Base-by-base conservation (phyloP, 495 filamentous ascomycete species). In the Peziza echinospora region DNA sequence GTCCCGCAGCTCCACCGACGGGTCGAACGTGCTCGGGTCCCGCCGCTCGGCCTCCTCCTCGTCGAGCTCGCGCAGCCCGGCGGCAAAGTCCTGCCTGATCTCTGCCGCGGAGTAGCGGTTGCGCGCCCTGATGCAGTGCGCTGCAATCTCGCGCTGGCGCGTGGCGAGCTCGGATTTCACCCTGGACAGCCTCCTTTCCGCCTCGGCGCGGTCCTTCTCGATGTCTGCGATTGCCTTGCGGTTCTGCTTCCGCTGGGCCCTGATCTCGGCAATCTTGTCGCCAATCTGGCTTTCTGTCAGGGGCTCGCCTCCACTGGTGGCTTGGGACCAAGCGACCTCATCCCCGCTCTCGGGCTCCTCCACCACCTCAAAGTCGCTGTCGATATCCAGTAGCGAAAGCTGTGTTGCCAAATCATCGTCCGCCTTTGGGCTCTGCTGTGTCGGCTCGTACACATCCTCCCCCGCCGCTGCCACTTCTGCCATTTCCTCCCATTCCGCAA, bases 41-140 rank as follows among this genome's bases (percentile, higher is more conserved):
- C 63, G 59, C 49, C 65, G 65, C 17, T 60, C 62, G 5, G 64
- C 63, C 37, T 63, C 55, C 43, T 72, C 69, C 41, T 67, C 55
- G 51, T 75, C 71, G 13, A 74, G 59, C 50, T 71, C 67, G 50
- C 55, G 62, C n/a, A 78, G 64, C 0, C 72, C 71, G 9, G 62
- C 60, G 5, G 70, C 69, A 52, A 75, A 80, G 43, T 78, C 72
- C 5, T 60, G 53, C 51, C 68, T 67, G 11, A 78, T 73, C 0
- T 64, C 64, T 1, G 51, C 52, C 30, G 67, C 65, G 0, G 71
- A 69, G 43, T 70, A 73, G 0, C 63, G 44, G 43, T 78, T 78
- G 9, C 75, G 63, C 24, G 62, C 69, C 13, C 62, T 53, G 26
- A 78, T 71, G 45, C 73, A 77, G 7, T 57, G 51, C 1, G 63